Evolutionary conservation across 768 basidiomycete species (phyloP).

Genomic region (Aureoboletus auriporus): DNA sequence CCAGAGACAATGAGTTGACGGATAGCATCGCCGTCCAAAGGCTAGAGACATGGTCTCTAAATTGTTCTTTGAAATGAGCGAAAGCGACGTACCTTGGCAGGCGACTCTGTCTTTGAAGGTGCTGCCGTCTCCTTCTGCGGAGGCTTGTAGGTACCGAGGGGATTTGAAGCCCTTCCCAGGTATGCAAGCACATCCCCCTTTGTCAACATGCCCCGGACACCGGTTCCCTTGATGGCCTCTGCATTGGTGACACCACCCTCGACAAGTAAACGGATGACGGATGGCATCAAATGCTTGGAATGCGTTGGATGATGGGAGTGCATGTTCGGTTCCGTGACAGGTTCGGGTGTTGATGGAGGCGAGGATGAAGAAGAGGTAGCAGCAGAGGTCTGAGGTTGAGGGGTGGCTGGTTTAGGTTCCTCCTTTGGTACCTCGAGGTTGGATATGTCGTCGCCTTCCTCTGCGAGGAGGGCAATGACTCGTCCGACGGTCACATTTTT

Average conservation of each 20-base stretch:
- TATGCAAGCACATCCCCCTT: constrained; percentile 92
- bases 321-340: constrained; percentile 32
- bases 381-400: constrained; percentile 22
- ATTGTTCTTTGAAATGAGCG: neutral
- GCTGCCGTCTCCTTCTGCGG: constrained; percentile 25
- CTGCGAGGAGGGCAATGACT: constrained; percentile 87
- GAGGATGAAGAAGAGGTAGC: constrained; percentile 16
- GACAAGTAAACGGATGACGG: constrained; percentile 77
- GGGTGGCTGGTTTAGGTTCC: constrained; percentile 18
- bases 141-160: constrained; percentile 70
- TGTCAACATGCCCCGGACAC: constrained; percentile 89
- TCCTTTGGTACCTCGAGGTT: constrained; percentile 65
- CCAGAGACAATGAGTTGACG: constrained; percentile 61
- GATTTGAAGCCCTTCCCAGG: constrained; percentile 78
- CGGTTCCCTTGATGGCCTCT: constrained; percentile 79
- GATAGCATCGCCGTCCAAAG: constrained; percentile 61
- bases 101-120: constrained; percentile 33
- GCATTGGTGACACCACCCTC: constrained; percentile 51
- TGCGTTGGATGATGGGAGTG: constrained; percentile 38
- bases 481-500: constrained; percentile 86
- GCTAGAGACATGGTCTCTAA: constrained; percentile 23
- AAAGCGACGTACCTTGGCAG: constrained; percentile 33
- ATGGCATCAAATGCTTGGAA: constrained; percentile 81
- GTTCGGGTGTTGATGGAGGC: constrained; percentile 17
- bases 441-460: constrained; percentile 94